These are phyloP conservation scores for Pseudopyrenochaeta lycopersici DNA, from an alignment of 2,329 filamentous ascomycete genomes.

Conservation along the genomic window DNA sequence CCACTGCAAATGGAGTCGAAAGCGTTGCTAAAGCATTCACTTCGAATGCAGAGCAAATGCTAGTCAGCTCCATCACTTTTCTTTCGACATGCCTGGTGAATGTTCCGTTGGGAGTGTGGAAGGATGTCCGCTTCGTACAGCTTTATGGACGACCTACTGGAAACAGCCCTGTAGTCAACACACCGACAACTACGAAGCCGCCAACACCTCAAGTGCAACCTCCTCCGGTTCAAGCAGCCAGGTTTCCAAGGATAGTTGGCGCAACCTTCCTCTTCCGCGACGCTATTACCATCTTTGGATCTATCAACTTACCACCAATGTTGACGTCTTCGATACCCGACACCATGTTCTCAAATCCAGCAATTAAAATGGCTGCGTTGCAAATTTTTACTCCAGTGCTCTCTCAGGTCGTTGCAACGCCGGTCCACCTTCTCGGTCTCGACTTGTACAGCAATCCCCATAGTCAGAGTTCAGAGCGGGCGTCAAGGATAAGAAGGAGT, in stretches of 20 bases:
- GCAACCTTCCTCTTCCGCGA: conserved; percentile 40
- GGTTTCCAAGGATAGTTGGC: conserved; percentile 23
- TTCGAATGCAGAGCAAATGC: conserved; percentile 17
- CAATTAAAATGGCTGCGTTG: conserved; percentile 28
- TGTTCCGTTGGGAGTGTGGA: conserved; percentile 37
- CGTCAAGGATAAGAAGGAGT: conserved; percentile 21
- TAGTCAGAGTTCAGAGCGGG: conserved; percentile 6
- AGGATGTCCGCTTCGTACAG: conserved; percentile 42
- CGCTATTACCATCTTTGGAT: conserved; percentile 41
- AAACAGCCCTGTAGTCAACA: conserved; percentile 1
- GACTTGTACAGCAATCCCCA: conserved; percentile 30
- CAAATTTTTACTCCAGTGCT: conserved; percentile 40
- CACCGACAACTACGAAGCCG: neutral
- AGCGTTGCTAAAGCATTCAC: conserved; percentile 23
- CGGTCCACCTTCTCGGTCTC: conserved; percentile 36
- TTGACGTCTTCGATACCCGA: conserved; percentile 28
- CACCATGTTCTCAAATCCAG: conserved; percentile 20
- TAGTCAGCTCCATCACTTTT: conserved; percentile 32
- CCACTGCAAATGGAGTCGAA: conserved; percentile 35
- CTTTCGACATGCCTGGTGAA: conserved; percentile 37
- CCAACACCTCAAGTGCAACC: neutral
- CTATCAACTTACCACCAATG: conserved; percentile 38
- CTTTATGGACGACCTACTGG: conserved; percentile 24
- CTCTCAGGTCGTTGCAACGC: conserved; percentile 38
- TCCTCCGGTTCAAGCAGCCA: conserved; percentile 6